Base-by-base conservation (phyloP, 108 stramenopile genomes). In the Nitzschia palea region DNA sequence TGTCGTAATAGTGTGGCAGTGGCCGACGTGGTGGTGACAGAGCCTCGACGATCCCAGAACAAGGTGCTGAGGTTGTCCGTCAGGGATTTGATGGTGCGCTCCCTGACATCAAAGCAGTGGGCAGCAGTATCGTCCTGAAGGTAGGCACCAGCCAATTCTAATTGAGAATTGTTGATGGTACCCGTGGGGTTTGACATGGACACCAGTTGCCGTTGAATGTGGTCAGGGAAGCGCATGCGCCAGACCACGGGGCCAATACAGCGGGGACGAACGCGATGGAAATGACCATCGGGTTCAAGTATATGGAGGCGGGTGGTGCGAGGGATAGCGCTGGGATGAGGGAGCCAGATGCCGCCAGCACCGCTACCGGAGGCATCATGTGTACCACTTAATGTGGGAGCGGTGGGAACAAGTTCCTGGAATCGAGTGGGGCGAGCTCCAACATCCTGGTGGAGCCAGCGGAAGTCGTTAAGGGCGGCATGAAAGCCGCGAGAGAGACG, bases 31-130 rank as follows among this genome's bases (percentile, higher is more conserved):
- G 56, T 57, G 29, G 56, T 57, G 56, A 30, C 32, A 9, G 31
- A 33, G 22, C 56, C 32, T 32, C 8, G 25, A 8, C 56, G 22
- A 10, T 32, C 56, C 56, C 56, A 52, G 51, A 52, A 52, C 18
- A 44, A 58, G 2, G 71, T 73, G 55, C 48, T 65, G 42, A 65
- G 71, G 55, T 73, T 73, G 71, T 73, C 55, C 14, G 57, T 57
- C 40, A 58, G 37, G 55, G 63, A 58, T 8, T 65, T 34, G 15
- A 48, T 25, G 8, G 71, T 73, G 55, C 65, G 55, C 28, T 73
- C 44, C 1, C 36, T 50, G 44, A 60, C 25, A 27, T 68, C 44
- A 47, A 68, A 68, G 27, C 42, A 44, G 20, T 58, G 57, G 6
- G 56, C 58, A 1, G 48, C 1, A 33, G 26, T 34, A 15, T 58